Conservation (phyloP, 2,329 filamentous ascomycete genomes). For the Exophiala spinifera region DNA sequence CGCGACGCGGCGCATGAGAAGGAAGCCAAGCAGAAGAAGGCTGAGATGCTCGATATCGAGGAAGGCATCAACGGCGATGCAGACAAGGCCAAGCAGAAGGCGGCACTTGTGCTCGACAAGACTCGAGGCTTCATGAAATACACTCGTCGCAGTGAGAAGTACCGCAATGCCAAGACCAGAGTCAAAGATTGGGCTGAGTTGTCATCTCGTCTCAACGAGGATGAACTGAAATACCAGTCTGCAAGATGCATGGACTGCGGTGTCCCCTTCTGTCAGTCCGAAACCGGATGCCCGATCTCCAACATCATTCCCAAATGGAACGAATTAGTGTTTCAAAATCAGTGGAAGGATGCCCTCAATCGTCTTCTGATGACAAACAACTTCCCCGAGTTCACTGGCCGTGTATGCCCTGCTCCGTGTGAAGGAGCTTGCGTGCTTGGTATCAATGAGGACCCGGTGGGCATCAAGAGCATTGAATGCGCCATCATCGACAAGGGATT, state of each 20-base stretch:
- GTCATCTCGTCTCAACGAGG: slow-evolving; percentile 80
- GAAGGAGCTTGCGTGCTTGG: slow-evolving; percentile 94
- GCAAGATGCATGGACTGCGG: slow-evolving; percentile 98
- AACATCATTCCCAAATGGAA: slow-evolving; percentile 99
- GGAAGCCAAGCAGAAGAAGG: slow-evolving; percentile 66
- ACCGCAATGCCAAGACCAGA: slow-evolving; percentile 76
- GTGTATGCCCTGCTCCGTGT: slow-evolving; percentile 93
- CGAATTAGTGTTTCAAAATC: slow-evolving; percentile 67
- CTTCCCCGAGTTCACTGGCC: slow-evolving; percentile 96
- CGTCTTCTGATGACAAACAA: slow-evolving; percentile 95
- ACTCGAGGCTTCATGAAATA: slow-evolving; percentile 98
- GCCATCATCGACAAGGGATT: slow-evolving; percentile 97
- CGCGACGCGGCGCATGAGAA: slow-evolving; percentile 58
- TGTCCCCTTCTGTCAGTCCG: slow-evolving; percentile 96
- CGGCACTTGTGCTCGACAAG: slow-evolving; percentile 91
- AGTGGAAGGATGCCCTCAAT: slow-evolving; percentile 91
- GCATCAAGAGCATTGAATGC: slow-evolving; percentile 97
- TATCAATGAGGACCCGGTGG: slow-evolving; percentile 94
- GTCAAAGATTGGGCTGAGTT: slow-evolving; percentile 94
- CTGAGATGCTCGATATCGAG: slow-evolving; percentile 78
- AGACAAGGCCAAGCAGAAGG: slow-evolving; percentile 83
- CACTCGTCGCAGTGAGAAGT: slow-evolving; percentile 87
- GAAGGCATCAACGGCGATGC: slow-evolving; percentile 76
- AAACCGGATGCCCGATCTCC: slow-evolving; percentile 90
- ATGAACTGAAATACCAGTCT: slow-evolving; percentile 94